Percentiles rank a stretch among this genome's conserved stretches.
Evolutionary conservation across 2,329 filamentous ascomycete species (phyloP).

Genomic region (Drechslerella coelobrocha): DNA sequence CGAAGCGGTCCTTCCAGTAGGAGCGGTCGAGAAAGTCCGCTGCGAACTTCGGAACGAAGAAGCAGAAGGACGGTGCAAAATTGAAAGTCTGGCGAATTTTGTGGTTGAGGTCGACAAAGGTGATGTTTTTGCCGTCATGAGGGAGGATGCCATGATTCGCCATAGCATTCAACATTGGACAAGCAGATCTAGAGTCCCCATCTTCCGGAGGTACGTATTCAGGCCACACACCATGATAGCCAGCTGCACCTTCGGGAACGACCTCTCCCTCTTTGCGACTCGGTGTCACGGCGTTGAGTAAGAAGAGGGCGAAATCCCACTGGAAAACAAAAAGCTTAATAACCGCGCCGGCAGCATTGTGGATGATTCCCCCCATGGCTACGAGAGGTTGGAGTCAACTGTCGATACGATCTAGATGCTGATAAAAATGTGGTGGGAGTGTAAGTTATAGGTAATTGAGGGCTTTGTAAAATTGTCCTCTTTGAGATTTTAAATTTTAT

Average conservation of each 20-base stretch:
- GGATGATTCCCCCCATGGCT: constrained; percentile 39
- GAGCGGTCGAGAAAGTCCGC: constrained; percentile 60
- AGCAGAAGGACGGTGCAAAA: constrained; percentile 57
- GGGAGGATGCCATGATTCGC: constrained; percentile 64
- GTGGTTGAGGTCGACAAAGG: constrained; percentile 57
- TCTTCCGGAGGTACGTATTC: constrained; percentile 58
- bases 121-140: constrained; percentile 61
- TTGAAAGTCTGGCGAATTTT: constrained; percentile 60
- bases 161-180: constrained; percentile 64
- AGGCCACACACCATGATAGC: constrained; percentile 58
- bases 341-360: constrained; percentile 53
- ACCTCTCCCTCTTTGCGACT: constrained; percentile 57
- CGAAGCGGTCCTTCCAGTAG: constrained; percentile 50
- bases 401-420: not conserved
- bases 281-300: constrained; percentile 58
- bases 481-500: not conserved
- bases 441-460: not conserved
- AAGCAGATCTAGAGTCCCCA: constrained; percentile 58
- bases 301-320: constrained; percentile 59
- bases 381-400: not conserved
- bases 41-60: constrained; percentile 54
- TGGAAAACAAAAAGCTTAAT: constrained; percentile 58
- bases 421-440: not conserved
- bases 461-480: not conserved
- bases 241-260: constrained; percentile 57